Evolutionary conservation across 371 early-diverging fungal species (phyloP).

Genomic region (Mortierella sp.): DNA sequence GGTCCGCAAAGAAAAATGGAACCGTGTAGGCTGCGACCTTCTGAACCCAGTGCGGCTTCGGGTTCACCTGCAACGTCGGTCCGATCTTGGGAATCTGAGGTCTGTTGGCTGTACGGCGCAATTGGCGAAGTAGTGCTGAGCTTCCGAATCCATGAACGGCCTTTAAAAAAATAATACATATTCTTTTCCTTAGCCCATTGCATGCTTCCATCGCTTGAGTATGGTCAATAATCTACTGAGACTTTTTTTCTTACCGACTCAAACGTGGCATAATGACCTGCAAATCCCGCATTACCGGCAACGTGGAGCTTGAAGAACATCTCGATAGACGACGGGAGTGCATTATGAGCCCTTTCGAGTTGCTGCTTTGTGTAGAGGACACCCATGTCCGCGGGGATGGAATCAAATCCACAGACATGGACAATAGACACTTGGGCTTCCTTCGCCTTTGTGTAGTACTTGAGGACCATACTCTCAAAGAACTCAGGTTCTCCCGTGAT

Average conservation of each 20-base stretch:
- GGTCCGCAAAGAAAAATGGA: constrained; percentile 72
- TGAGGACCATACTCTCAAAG: constrained; percentile 77
- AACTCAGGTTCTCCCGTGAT: constrained; percentile 85
- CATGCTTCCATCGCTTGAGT: too few relatives aligned
- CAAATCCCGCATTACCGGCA: constrained; percentile 63
- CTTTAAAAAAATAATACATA: constrained; percentile 3
- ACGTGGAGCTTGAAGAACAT: constrained; percentile 68
- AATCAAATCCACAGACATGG: constrained; percentile 91
- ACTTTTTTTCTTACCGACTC: constrained; percentile 61
- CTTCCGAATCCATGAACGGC: constrained; percentile 69
- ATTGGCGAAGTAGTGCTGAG: constrained; percentile 61
- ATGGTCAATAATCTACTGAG: too few relatives aligned
- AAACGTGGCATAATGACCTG: constrained; percentile 68
- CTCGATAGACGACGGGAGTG: constrained; percentile 67
- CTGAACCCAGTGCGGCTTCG: constrained; percentile 57
- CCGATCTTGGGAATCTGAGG: constrained; percentile 60
- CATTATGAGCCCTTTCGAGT: constrained; percentile 53
- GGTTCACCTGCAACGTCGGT: constrained; percentile 58
- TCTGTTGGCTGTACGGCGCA: constrained; percentile 64
- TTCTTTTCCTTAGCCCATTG: too few relatives aligned
- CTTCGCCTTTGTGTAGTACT: constrained; percentile 79
- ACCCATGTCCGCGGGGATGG: constrained; percentile 73
- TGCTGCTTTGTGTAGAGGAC: constrained; percentile 66
- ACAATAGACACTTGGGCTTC: constrained; percentile 76
- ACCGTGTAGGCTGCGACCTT: constrained; percentile 65